Evolutionary conservation across 768 basidiomycete genomes (phyloP).

Genomic region (Lactarius indigo): DNA sequence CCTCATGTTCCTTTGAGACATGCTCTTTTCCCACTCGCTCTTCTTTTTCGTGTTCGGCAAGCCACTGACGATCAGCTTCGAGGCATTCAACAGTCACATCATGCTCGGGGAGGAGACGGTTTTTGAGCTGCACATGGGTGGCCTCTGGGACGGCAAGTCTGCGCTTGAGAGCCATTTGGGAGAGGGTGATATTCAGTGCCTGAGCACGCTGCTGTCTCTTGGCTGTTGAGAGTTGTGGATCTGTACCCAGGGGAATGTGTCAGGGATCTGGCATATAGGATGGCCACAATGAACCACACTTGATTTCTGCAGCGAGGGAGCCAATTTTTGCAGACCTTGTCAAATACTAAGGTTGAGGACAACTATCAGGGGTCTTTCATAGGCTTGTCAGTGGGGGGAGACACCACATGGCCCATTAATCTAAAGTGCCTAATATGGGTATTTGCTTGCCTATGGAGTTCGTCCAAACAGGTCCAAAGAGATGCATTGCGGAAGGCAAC

Average conservation of each 20-base stretch:
- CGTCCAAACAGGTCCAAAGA: no score
- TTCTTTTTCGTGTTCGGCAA: slow-evolving; percentile 63
- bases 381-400: background rate
- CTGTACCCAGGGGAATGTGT: slow-evolving; percentile 34
- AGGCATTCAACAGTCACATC: slow-evolving; percentile 60
- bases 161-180: slow-evolving; percentile 63
- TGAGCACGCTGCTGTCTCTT: slow-evolving; percentile 65
- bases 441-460: no score
- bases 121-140: slow-evolving; percentile 60
- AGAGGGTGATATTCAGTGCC: slow-evolving; percentile 57
- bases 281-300: slow-evolving; percentile 43
- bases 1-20: slow-evolving; percentile 47
- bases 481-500: no score
- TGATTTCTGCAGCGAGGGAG: slow-evolving; percentile 62
- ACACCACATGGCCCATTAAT: no score
- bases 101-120: slow-evolving; percentile 63
- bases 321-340: slow-evolving; percentile 48
- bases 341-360: background rate
- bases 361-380: slow-evolving; percentile 1
- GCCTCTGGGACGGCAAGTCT: slow-evolving; percentile 60
- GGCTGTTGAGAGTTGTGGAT: slow-evolving; percentile 60
- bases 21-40: slow-evolving; percentile 65
- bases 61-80: slow-evolving; percentile 65
- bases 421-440: no score
- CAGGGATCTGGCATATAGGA: no score